phyloP scores from a whole-genome alignment of 345 rosid species.

The Eutrema yunnanense region DNA sequence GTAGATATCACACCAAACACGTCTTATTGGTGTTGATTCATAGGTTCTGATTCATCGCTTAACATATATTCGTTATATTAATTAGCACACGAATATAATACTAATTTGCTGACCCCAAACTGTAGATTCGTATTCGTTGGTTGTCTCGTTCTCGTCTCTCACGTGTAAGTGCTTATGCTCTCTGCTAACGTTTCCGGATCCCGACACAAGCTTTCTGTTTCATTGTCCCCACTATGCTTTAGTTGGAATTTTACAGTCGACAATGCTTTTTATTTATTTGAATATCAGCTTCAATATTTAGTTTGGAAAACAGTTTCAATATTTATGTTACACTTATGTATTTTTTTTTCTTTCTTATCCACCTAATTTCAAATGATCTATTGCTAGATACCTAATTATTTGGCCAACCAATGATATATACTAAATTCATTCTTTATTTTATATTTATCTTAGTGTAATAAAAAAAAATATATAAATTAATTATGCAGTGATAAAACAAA shows the following conservation, averaged over 20 bases:
- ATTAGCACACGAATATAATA: background rate
- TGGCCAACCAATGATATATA: too few species aligned
- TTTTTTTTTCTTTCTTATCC: too few species aligned
- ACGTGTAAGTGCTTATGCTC: constrained; percentile 20
- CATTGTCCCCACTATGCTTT: constrained; percentile 13
- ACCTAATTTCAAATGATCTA: too few species aligned
- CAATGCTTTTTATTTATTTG: background rate
- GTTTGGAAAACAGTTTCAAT: too few species aligned
- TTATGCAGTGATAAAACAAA: too few species aligned
- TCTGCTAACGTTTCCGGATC: constrained; percentile 19
- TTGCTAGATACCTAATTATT: too few species aligned
- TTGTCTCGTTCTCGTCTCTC: constrained; percentile 21
- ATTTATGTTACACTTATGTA: too few species aligned
- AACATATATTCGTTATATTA: background rate
- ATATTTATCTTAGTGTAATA: too few species aligned
- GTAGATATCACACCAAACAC: constrained; percentile 32
- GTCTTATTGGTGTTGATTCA: constrained; percentile 14
- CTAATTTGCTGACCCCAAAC: constrained; percentile 2
- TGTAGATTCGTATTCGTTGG: constrained; percentile 9
- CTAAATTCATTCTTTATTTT: too few species aligned
- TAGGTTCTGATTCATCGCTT: constrained; percentile 11
- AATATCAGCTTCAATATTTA: background rate
- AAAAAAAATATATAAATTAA: too few species aligned
- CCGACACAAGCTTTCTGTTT: constrained; percentile 6
- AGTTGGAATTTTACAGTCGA: background rate